phyloP scores from a whole-genome alignment of 257 asterid species.

The Ocimum tenuiflorum region DNA sequence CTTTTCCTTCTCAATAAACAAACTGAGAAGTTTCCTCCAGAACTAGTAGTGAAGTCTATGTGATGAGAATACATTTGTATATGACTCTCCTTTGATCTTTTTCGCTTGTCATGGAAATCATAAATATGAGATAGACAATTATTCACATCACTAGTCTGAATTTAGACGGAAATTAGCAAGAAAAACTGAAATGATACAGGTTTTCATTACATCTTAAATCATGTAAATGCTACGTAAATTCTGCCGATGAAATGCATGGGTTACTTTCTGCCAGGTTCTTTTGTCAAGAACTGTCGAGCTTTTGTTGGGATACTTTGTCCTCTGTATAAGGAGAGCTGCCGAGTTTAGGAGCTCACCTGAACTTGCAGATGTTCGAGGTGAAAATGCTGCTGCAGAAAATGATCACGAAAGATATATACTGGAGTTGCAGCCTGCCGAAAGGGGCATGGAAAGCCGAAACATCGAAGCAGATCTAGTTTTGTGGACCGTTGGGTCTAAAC shows the following conservation, averaged over 20 bases:
- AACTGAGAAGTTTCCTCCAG: background rate
- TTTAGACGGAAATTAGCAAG: background rate
- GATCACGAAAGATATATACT: constrained; percentile 33
- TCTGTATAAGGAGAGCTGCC: constrained; percentile 43
- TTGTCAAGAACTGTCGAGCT: constrained; percentile 81
- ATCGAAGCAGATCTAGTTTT: constrained; percentile 72
- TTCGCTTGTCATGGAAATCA: background rate
- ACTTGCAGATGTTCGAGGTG: constrained; percentile 16
- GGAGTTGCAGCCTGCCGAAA: constrained; percentile 85
- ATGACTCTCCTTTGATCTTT: background rate
- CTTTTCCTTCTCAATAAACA: background rate
- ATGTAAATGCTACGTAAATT: too few relatives aligned
- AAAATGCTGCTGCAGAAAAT: constrained; percentile 26
- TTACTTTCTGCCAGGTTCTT: constrained; percentile 58
- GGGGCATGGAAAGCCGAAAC: constrained; percentile 42
- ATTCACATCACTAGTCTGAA: background rate
- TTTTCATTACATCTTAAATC: background rate
- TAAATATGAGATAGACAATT: background rate
- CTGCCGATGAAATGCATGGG: too few relatives aligned
- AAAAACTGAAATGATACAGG: background rate
- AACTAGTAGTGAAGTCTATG: background rate
- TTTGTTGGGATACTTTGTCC: constrained; percentile 74
- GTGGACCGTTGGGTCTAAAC: constrained; percentile 91
- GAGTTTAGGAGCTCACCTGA: constrained; percentile 28
- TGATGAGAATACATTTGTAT: background rate